Evolutionary conservation across 2,329 filamentous ascomycete genomes (phyloP).

Genomic region (Pseudocercospora pini-densiflorae): DNA sequence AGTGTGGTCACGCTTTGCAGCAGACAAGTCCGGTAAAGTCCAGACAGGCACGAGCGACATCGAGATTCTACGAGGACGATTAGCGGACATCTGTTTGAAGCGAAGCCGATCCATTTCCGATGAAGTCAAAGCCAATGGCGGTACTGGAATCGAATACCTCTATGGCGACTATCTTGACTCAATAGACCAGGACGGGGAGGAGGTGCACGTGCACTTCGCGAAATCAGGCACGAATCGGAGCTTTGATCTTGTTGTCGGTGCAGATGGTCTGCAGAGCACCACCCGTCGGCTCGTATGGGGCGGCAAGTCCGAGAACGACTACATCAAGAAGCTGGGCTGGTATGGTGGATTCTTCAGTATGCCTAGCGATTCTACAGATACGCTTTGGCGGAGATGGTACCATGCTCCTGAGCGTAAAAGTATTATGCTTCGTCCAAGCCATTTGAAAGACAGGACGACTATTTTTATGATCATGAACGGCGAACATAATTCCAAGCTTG

Average conservation of each 20-base stretch:
- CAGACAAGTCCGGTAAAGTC: constrained; percentile 33
- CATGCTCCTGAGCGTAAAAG: constrained; percentile 36
- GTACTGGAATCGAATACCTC: constrained; percentile 35
- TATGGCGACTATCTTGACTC: constrained; percentile 35
- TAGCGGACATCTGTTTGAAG: constrained; percentile 33
- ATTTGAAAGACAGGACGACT: constrained; percentile 28
- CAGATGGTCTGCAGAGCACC: constrained; percentile 38
- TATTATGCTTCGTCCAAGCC: constrained; percentile 38
- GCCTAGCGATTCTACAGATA: constrained; percentile 30
- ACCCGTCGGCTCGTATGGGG: constrained; percentile 38
- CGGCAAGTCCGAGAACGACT: constrained; percentile 22
- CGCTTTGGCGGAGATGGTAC: constrained; percentile 38
- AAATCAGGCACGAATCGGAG: constrained; percentile 27
- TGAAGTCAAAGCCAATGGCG: constrained; percentile 31
- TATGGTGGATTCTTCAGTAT: constrained; percentile 41
- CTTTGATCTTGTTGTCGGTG: constrained; percentile 37
- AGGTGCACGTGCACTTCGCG: constrained; percentile 34
- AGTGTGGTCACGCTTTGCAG: constrained; percentile 29
- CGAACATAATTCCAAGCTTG: constrained; percentile 31
- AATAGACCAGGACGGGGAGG: constrained; percentile 31
- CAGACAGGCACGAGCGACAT: constrained; percentile 39
- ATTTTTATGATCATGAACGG: constrained; percentile 33
- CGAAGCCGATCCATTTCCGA: constrained; percentile 29
- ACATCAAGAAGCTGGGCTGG: constrained; percentile 31
- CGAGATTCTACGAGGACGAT: constrained; percentile 38